These are phyloP conservation scores for Panicum hallii DNA, from an alignment of 202 grass and related monocot genomes.

Conservation along the genomic window DNA sequence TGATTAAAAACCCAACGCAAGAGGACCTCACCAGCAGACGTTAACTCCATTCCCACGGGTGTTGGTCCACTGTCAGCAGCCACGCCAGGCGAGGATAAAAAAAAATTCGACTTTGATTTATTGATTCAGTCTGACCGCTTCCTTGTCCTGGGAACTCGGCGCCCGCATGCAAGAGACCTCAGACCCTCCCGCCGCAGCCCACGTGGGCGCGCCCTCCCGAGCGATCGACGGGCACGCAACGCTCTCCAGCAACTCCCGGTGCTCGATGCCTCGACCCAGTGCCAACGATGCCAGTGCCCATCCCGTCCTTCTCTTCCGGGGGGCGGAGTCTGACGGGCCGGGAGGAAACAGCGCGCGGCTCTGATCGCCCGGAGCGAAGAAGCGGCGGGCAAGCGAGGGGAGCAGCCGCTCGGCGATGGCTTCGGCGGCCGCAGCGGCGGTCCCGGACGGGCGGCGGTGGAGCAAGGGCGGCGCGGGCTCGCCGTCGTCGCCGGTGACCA, in stretches of 20 bases:
- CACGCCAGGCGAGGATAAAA: no score
- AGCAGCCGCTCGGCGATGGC: constrained; percentile 20
- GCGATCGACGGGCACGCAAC: constrained; percentile 28
- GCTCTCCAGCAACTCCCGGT: not conserved
- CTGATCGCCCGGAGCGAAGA: not conserved
- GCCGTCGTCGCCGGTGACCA: constrained; percentile 47
- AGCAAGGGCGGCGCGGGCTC: constrained; percentile 42
- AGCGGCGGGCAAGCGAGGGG: not conserved
- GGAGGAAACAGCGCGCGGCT: not conserved
- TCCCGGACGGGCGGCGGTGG: constrained; percentile 48
- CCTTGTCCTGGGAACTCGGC: not conserved
- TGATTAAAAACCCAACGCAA: no score
- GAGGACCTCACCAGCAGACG: no score
- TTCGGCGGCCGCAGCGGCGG: constrained; percentile 3
- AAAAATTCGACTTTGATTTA: not conserved
- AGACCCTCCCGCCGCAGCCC: not conserved
- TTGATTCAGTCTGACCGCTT: constrained; percentile 7
- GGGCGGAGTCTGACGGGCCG: not conserved
- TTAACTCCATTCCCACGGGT: no score
- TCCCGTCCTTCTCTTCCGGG: not conserved
- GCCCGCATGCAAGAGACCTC: not conserved
- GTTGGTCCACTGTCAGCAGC: no score
- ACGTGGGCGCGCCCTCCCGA: constrained; percentile 41
- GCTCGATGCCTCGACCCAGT: constrained; percentile 1
- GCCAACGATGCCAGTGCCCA: not conserved